These are phyloP conservation scores for Myxozyma vanderwaltii DNA, from an alignment of 805 yeast genomes.

Conservation along the genomic window DNA sequence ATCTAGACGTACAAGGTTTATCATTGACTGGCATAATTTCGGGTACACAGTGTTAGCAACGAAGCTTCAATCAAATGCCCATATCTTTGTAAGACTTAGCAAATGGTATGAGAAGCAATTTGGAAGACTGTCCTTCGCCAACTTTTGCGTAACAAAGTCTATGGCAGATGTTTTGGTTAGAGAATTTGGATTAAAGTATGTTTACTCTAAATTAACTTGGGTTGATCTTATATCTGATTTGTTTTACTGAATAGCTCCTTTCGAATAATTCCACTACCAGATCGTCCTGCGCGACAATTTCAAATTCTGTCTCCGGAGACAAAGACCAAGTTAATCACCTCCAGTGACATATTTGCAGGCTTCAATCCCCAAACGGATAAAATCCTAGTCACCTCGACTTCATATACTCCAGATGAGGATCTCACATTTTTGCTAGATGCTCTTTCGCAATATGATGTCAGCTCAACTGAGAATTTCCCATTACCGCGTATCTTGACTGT, in stretches of 20 bases:
- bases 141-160: conserved; percentile 76
- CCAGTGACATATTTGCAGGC: conserved; percentile 42
- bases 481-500: conserved; percentile 54
- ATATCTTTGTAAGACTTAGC: conserved; percentile 64
- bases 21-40: conserved; percentile 96
- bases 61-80: conserved; percentile 51
- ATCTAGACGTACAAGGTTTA: conserved; percentile 58
- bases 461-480: conserved; percentile 14
- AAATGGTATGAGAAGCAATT: conserved; percentile 64
- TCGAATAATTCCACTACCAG: conserved; percentile 71
- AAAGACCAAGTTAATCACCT: conserved; percentile 42
- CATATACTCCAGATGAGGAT: conserved; percentile 96
- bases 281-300: conserved; percentile 78
- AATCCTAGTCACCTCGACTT: conserved; percentile 82
- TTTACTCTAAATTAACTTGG: not conserved
- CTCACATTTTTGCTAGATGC: conserved; percentile 70
- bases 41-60: conserved; percentile 80
- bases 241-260: conserved; percentile 31
- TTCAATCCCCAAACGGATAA: conserved; percentile 51
- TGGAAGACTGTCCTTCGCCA: conserved; percentile 61
- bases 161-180: conserved; percentile 63
- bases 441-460: conserved; percentile 57
- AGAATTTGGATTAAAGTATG: conserved; percentile 56
- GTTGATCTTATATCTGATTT: no score
- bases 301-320: conserved; percentile 49